Evolutionary conservation across 352 stramenopile genomes (phyloP).

Genomic region (Pythium brachiatum): DNA sequence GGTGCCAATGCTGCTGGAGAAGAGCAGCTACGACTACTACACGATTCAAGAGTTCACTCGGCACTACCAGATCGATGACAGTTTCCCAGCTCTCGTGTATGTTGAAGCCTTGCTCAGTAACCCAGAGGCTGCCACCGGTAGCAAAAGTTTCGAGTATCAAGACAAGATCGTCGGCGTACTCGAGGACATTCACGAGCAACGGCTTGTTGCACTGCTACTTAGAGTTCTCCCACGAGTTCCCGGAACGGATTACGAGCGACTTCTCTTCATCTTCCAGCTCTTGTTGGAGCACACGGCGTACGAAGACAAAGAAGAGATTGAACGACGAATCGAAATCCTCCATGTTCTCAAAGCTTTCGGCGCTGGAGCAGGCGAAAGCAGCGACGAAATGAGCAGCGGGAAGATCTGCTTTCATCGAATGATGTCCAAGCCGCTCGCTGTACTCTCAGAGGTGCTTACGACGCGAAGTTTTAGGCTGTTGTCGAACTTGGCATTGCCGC

Average conservation of each 20-base stretch:
- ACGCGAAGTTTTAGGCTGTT: slow-evolving; percentile 52
- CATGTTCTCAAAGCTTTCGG: slow-evolving; percentile 44
- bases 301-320: slow-evolving; percentile 50
- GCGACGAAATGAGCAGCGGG: not conserved
- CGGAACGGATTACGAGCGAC: slow-evolving; percentile 60
- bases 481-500: slow-evolving; percentile 41
- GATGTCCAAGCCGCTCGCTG: slow-evolving; percentile 53
- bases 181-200: slow-evolving; percentile 76
- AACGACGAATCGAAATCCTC: slow-evolving; percentile 59
- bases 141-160: slow-evolving; percentile 52
- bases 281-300: slow-evolving; percentile 64
- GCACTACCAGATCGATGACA: slow-evolving; percentile 84
- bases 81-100: slow-evolving; percentile 64
- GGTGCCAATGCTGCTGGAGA: slow-evolving; percentile 57
- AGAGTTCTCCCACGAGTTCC: slow-evolving; percentile 52
- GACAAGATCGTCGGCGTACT: slow-evolving; percentile 75
- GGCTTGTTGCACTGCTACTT: slow-evolving; percentile 52
- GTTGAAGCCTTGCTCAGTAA: slow-evolving; percentile 56
- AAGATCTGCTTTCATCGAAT: slow-evolving; percentile 68
- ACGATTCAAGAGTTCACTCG: slow-evolving; percentile 78
- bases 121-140: slow-evolving; percentile 18
- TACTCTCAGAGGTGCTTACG: slow-evolving; percentile 44
- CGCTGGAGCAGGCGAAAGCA: slow-evolving; percentile 9
- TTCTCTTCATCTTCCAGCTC: slow-evolving; percentile 72
- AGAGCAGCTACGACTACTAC: slow-evolving; percentile 78